Percentiles rank a stretch among this genome's conserved stretches.
These are phyloP conservation scores for Hypoxylon fuscum DNA, from an alignment of 495 filamentous ascomycete genomes.

Conservation along the genomic window DNA sequence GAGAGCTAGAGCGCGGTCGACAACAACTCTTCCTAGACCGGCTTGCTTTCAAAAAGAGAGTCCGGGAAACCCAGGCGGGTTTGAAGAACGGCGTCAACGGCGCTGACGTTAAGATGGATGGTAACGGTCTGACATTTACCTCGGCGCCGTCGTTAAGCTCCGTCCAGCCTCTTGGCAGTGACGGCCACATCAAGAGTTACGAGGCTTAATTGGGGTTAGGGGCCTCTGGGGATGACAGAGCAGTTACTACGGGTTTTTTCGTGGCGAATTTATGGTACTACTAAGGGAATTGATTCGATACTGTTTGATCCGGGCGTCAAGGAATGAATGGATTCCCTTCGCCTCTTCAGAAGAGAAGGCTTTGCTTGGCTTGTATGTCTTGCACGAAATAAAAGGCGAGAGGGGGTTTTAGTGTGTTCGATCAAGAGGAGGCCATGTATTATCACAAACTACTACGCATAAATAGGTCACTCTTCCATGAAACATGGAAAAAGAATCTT, in stretches of 20 bases:
- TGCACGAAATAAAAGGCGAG: neutral
- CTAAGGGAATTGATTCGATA: conserved; percentile 12
- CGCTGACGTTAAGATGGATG: conserved; percentile 59
- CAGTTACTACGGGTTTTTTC: neutral
- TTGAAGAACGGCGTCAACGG: conserved; percentile 69
- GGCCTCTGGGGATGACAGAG: neutral
- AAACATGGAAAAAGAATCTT: conserved; percentile 27
- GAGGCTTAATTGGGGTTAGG: conserved; percentile 47
- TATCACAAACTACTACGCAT: conserved; percentile 18
- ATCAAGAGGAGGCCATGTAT: conserved; percentile 26
- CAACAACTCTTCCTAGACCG: conserved; percentile 95
- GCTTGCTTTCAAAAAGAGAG: conserved; percentile 85
- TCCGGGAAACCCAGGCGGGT: conserved; percentile 82
- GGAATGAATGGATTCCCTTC: conserved; percentile 2
- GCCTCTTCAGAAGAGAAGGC: conserved; percentile 9
- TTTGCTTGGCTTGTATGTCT: neutral
- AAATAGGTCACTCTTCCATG: conserved; percentile 24
- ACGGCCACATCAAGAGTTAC: conserved; percentile 64
- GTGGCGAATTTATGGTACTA: conserved; percentile 32
- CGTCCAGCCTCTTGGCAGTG: conserved; percentile 72
- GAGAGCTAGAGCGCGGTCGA: conserved; percentile 88
- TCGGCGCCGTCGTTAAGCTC: conserved; percentile 54
- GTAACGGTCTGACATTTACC: conserved; percentile 71
- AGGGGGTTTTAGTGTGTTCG: conserved; percentile 7
- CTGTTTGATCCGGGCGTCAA: conserved; percentile 26